phyloP scores from a whole-genome alignment of 2,329 filamentous ascomycete genomes.

The Phialocephala sp. region DNA sequence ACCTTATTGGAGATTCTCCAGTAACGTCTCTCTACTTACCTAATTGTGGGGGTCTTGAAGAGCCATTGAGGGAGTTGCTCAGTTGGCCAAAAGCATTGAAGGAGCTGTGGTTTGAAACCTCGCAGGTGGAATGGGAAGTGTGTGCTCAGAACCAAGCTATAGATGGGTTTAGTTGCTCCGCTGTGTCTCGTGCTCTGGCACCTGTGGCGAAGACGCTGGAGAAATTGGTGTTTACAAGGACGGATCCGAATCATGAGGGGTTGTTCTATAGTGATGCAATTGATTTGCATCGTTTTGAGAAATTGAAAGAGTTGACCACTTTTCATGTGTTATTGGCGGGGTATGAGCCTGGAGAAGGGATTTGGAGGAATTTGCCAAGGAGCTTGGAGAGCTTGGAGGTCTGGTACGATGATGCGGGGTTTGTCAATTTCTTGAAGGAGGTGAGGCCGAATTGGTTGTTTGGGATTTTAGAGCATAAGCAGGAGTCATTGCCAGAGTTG shows the following conservation, averaged over 20 bases:
- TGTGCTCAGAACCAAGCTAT: too few relatives aligned
- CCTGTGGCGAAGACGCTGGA: neutral
- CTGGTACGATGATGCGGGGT: neutral
- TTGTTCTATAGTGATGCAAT: neutral
- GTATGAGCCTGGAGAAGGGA: neutral
- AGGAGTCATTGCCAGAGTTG: neutral
- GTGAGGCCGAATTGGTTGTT: conserved; percentile 4
- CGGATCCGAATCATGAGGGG: neutral
- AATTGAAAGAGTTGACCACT: neutral
- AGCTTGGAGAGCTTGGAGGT: neutral
- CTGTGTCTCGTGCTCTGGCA: neutral
- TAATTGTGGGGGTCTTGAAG: neutral
- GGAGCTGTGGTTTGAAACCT: neutral
- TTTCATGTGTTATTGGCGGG: neutral
- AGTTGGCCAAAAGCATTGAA: conserved; percentile 1
- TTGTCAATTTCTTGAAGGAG: neutral
- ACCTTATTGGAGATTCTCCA: neutral
- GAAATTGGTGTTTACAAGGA: neutral
- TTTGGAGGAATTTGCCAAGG: neutral
- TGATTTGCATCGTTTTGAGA: neutral
- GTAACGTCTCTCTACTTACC: neutral
- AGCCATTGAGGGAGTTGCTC: neutral
- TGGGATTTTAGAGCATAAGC: neutral
- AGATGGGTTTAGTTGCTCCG: neutral
- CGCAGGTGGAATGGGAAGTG: neutral